phyloP scores from a whole-genome alignment of 495 filamentous ascomycete species.

The Patellaria atrata region DNA sequence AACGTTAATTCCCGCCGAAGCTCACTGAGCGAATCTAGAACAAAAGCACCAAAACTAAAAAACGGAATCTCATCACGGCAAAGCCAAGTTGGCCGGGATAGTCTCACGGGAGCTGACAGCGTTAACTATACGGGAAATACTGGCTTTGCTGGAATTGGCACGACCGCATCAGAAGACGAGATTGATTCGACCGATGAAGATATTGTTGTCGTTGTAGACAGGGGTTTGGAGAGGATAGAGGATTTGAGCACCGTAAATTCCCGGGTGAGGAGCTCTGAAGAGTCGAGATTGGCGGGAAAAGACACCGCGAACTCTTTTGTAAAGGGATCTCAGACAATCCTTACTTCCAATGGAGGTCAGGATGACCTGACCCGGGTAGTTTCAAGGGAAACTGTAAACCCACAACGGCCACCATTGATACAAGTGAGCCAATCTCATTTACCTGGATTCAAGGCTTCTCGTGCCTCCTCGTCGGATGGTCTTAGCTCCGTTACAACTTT shows the following conservation, averaged over 20 bases:
- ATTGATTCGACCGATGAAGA: conserved; percentile 21
- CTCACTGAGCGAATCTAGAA: no score
- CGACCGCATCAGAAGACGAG: conserved; percentile 13
- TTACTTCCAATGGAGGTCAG: conserved; percentile 2
- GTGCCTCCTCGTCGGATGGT: conserved; percentile 44
- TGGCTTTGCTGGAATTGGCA: no score
- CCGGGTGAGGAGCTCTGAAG: no score
- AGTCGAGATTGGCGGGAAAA: no score
- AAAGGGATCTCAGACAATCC: conserved; percentile 5
- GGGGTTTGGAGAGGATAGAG: no score
- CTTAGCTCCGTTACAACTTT: conserved; percentile 17
- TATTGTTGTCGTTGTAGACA: conserved; percentile 15
- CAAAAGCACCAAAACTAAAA: no score
- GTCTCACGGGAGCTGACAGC: no score
- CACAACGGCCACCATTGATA: conserved; percentile 21
- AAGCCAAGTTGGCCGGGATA: no score
- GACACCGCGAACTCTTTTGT: conserved; percentile 4
- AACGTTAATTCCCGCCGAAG: no score
- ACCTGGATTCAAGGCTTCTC: conserved; percentile 35
- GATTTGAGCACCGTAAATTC: no score
- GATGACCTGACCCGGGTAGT: conserved; percentile 12
- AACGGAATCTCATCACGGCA: no score
- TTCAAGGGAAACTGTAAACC: conserved; percentile 10
- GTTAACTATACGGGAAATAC: no score
- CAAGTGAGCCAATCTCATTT: conserved; percentile 38